Evolutionary conservation across 371 early-diverging fungal genomes (phyloP).

Genomic region (Zychaea mexicana): DNA sequence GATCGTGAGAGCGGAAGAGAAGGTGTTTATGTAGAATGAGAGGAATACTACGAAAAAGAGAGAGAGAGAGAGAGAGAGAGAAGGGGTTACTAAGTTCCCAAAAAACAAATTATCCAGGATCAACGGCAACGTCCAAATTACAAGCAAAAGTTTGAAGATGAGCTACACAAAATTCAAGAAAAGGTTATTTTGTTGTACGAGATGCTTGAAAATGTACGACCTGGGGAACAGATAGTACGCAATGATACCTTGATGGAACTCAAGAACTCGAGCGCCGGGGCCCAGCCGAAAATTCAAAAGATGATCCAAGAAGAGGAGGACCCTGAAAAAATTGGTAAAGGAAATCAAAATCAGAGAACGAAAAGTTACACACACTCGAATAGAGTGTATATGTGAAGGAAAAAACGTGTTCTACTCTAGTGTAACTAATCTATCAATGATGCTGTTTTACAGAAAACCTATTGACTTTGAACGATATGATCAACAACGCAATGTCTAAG

Average conservation of each 20-base stretch:
- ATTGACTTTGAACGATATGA: slow-evolving; percentile 83
- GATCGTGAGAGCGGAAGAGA: background rate
- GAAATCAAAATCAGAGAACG: background rate
- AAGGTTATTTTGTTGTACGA: slow-evolving; percentile 78
- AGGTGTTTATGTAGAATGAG: too few relatives aligned
- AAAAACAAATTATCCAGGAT: slow-evolving; percentile 51
- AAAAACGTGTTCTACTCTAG: background rate
- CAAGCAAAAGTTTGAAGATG: slow-evolving; percentile 80
- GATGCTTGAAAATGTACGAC: slow-evolving; percentile 69
- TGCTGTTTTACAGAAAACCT: slow-evolving; percentile 51
- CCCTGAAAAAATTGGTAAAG: slow-evolving; percentile 29
- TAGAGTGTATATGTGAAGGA: too few relatives aligned
- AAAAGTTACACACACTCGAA: background rate
- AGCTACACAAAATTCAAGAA: slow-evolving; percentile 81
- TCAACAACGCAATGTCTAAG: slow-evolving; percentile 79
- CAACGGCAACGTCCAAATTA: slow-evolving; percentile 82
- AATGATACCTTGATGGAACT: slow-evolving; percentile 59
- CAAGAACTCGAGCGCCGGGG: slow-evolving; percentile 54
- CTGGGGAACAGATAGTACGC: slow-evolving; percentile 57
- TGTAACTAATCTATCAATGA: background rate
- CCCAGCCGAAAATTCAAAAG: slow-evolving; percentile 79
- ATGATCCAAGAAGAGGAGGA: slow-evolving; percentile 55
- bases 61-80: too few relatives aligned
- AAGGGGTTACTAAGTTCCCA: background rate
- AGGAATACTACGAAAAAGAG: too few relatives aligned